A percentile compares a stretch with the other conserved stretches of the same genome.
Evolutionary conservation across 1,139 yeast species (phyloP).

Genomic region (Lodderomyces jiufengensis): DNA sequence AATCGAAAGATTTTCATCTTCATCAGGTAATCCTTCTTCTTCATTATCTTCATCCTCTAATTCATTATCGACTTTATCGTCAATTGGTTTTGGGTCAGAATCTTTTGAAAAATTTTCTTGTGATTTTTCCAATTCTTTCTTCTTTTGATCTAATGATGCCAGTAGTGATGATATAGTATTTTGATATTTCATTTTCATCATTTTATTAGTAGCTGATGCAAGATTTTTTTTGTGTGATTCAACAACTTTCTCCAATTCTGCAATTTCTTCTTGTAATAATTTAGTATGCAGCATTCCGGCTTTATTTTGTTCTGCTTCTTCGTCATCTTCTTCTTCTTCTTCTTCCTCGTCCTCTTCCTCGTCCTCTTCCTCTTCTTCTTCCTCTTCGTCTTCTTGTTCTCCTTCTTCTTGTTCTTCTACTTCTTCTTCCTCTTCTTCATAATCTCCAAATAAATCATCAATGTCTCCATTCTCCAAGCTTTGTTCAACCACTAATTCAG

Average conservation of each 20-base stretch:
- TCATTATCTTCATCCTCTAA: slow-evolving; percentile 27
- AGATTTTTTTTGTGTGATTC: slow-evolving; percentile 72
- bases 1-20: slow-evolving; percentile 41
- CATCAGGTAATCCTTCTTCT: slow-evolving; percentile 34
- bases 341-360: slow-evolving; percentile 29
- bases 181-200: slow-evolving; percentile 82
- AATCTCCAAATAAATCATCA: slow-evolving; percentile 14
- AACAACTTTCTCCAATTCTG: slow-evolving; percentile 78
- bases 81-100: slow-evolving; percentile 11
- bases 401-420: slow-evolving; percentile 17
- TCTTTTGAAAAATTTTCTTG: slow-evolving; percentile 24
- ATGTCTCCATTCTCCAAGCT: slow-evolving; percentile 18
- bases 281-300: slow-evolving; percentile 64
- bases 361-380: slow-evolving; percentile 28
- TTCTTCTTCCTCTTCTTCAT: slow-evolving; percentile 12
- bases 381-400: slow-evolving; percentile 23
- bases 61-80: slow-evolving; percentile 26
- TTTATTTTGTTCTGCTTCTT: slow-evolving; percentile 28
- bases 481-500: slow-evolving; percentile 23
- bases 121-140: slow-evolving; percentile 54
- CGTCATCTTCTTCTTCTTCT: slow-evolving; percentile 25
- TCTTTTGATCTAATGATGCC: slow-evolving; percentile 80
- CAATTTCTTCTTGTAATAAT: slow-evolving; percentile 78
- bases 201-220: slow-evolving; percentile 76
- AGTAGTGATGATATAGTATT: slow-evolving; percentile 77